phyloP scores from a whole-genome alignment of 768 basidiomycete genomes.

The Hydnum rufescens region DNA sequence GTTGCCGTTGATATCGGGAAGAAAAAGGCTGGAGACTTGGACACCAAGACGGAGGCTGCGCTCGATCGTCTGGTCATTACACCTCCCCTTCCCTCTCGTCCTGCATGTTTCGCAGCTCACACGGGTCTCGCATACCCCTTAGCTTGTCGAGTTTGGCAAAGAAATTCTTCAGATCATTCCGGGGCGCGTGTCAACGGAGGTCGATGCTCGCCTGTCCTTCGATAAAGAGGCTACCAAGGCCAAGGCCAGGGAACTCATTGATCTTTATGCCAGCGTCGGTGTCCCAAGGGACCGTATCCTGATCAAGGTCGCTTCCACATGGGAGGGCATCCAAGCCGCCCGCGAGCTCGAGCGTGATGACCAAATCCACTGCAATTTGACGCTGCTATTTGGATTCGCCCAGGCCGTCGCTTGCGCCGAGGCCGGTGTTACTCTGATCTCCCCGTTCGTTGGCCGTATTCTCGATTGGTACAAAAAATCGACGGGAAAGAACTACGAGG shows the following conservation, averaged over 20 bases:
- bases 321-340: slow-evolving; percentile 99
- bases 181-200: slow-evolving; percentile 96
- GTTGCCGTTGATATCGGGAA: slow-evolving; percentile 56
- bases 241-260: slow-evolving; percentile 62
- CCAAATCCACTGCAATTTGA: slow-evolving; percentile 95
- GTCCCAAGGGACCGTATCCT: slow-evolving; percentile 85
- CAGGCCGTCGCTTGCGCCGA: slow-evolving; percentile 99
- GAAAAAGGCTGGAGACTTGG: slow-evolving; percentile 56
- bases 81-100: background rate
- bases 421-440: slow-evolving; percentile 95
- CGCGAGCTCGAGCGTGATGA: slow-evolving; percentile 85
- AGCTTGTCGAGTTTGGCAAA: slow-evolving; percentile 96
- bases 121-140: slow-evolving; percentile 3
- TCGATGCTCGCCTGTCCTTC: slow-evolving; percentile 94
- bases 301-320: slow-evolving; percentile 99
- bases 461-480: slow-evolving; percentile 98
- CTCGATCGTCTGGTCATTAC: slow-evolving; percentile 68
- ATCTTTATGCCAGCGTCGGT: slow-evolving; percentile 85
- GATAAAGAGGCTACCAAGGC: slow-evolving; percentile 83
- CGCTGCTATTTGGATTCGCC: slow-evolving; percentile 93
- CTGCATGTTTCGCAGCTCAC: background rate
- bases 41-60: slow-evolving; percentile 58
- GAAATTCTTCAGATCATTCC: slow-evolving; percentile 92
- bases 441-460: slow-evolving; percentile 97
- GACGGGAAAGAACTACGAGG: slow-evolving; percentile 67